Base-by-base conservation (phyloP, 257 asterid genomes). In the Lycium ferocissimum region DNA sequence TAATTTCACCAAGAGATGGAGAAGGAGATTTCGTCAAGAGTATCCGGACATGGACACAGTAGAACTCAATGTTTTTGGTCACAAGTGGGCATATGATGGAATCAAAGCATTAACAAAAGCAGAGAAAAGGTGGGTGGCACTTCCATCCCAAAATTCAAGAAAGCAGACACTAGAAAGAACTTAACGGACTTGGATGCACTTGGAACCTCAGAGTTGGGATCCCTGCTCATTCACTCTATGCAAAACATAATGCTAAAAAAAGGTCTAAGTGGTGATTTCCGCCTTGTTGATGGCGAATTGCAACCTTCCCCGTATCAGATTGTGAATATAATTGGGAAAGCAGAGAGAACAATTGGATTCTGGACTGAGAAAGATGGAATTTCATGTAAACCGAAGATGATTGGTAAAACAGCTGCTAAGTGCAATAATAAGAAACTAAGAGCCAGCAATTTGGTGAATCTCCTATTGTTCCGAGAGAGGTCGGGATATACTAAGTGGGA, bases 21-120 rank as follows among this genome's bases (percentile, higher is more conserved):
- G 69, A 49, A 83, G 15, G 59, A 87, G 88, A 66, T 88, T 88
- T 20, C 40, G 83, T 51, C 49, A 47, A 14, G 83, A 67, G 65
- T 56, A 92, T 73, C 90, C 88, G 10, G 54, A 56, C 18, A 40
- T 22, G 13, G 22, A 59, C 18, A 20, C 4, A 45, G 88, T 85
- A 17, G 94, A 91, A 15, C 58, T 84, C 20, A 90, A 89, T 78
- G 84, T 91, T 26, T 91, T 85, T 47, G 93, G 97, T 15, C 58
- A 91, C n/a, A n/a, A n/a, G 35, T 91, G 94, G 94, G 97, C 95
- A 0, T 92, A 92, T 33, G 94, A 93, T 57, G 84, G 92, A 59
- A 11, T 86, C 62, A 89, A 88, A 85, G 85, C 88, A 54, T 84
- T 89, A 80, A 92, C 90, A 22, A 67, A 86, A 86, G 92, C 93